These are phyloP conservation scores for Backusella morwellensis DNA, from an alignment of 192 early-diverging fungal species.

Conservation along the genomic window DNA sequence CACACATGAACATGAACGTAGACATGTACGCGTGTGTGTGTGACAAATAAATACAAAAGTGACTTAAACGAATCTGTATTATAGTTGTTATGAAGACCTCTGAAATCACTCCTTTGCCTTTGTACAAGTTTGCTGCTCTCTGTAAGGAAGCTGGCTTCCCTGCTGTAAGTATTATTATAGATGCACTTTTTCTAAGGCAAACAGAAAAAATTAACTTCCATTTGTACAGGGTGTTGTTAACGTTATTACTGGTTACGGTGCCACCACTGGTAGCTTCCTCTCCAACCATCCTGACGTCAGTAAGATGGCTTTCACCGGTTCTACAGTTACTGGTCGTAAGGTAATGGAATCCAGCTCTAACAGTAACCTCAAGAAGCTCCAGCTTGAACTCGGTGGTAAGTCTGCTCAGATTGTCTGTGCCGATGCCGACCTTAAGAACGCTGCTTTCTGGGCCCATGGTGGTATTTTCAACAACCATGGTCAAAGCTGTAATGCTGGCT, in stretches of 20 bases:
- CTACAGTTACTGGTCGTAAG: not conserved
- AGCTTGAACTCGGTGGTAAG: conserved; percentile 23
- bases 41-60: not conserved
- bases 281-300: conserved; percentile 51
- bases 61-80: not conserved
- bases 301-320: conserved; percentile 59
- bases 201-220: not conserved
- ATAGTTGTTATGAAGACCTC: conserved; percentile 75
- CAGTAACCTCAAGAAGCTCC: conserved; percentile 23
- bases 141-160: conserved; percentile 73
- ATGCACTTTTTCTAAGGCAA: too few relatives aligned
- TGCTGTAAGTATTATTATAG: conserved; percentile 27
- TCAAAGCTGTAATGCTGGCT: conserved; percentile 52
- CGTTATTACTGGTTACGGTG: conserved; percentile 77
- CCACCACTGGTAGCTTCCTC: conserved; percentile 50
- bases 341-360: conserved; percentile 8
- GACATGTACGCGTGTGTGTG: not conserved
- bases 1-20: not conserved
- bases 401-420: conserved; percentile 19
- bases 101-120: conserved; percentile 61
- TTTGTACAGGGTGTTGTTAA: conserved; percentile 69
- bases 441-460: not conserved
- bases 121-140: conserved; percentile 62
- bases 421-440: conserved; percentile 19
- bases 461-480: conserved; percentile 48